Base-by-base conservation (phyloP, 257 asterid genomes). In the Nemophila menziesii region DNA sequence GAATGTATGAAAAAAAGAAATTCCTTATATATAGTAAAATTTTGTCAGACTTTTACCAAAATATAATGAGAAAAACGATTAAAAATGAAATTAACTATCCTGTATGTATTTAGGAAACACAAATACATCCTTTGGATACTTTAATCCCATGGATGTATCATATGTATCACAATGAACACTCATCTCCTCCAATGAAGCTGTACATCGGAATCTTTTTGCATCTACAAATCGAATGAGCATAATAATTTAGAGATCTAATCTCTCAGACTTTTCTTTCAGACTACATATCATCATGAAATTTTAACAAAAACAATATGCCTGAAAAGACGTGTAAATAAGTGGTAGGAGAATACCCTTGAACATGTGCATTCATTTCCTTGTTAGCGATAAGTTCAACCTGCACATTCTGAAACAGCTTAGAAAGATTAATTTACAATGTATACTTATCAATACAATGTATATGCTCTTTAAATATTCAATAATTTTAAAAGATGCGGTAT, bases 271-370 rank as follows among this genome's bases (percentile, higher is more conserved):
- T n/a, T n/a, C n/a, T n/a, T n/a, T n/a, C n/a, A n/a, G n/a, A n/a
- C n/a, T n/a, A n/a, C n/a, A n/a, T n/a, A n/a, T n/a, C n/a, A 15
- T 16, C 1, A 22, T 20, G 14, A 34, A 15, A 16, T 5, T 4
- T 20, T 15, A 33, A 39, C 38, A 15, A 22, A 19, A 39, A 18
- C 22, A 7, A n/a, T n/a, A n/a, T n/a, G n/a, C n/a, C n/a, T n/a
- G n/a, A n/a, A 4, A 29, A 23, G 5, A 16, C 17, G 23, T 20
- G 19, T 13, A 24, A 22, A 11, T 16, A 17, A 24, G 22, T 14
- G 16, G 60, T 45, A 55, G 21, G 46, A 15, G 12, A 16, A n/a
- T 21, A 20, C 77, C 90, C 93, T 72, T 55, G 71, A 57, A 22
- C 46, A 43, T 52, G 26, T n/a, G n/a, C n/a, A 40, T 45, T 63